Base-by-base conservation (phyloP, 306 rosid genomes). In the Luffa aegyptiaca region DNA sequence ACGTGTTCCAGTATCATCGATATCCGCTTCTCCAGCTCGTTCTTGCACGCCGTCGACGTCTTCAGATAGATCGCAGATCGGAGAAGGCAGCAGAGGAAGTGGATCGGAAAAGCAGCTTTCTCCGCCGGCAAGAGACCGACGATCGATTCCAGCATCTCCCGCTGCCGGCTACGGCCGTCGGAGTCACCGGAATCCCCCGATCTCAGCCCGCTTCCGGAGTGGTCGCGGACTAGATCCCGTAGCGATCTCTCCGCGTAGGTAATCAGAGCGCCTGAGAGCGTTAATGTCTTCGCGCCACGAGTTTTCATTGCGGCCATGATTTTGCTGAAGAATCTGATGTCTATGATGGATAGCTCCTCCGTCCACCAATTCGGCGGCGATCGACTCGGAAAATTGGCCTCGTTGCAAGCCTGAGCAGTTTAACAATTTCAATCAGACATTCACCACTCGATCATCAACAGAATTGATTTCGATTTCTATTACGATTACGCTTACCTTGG, bases 351-450 rank as follows among this genome's bases (percentile, higher is more conserved):
- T 3, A 95, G 88, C 72, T 92, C 97, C 85, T 90, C 94, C n/a
- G 93, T 89, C 97, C 97, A 95, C 99, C 97, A 91, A 14, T 91
- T 91, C 46, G 93, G 90, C 31, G 97, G 97, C 10, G 99, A 81
- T 0, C 93, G 89, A 80, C 91, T 89, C 0, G 97, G 97, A 48
- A 90, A 91, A 26, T 77, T 91, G 0, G 93, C 90, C 80, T 95
- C 99, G 36, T 84, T 85, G 79, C 90, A 88, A 3, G 84, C 91
- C 89, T 83, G 36, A 31, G 20, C 21, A 55, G 31, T 48, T 26
- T 20, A 6, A 51, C 13, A 65, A 79, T 20, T 36, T 5, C 2
- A 52, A 52, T 26, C 31, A 26, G 31, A 26, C 31, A 26, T 26
- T 26, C 31, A 26, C 31, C 31, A 26, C 31, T 26, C 31, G 31